Percentiles rank a stretch among this genome's conserved stretches.
These are phyloP conservation scores for Phytopythium kandeliae DNA, from an alignment of 352 stramenopile genomes.

Conservation along the genomic window DNA sequence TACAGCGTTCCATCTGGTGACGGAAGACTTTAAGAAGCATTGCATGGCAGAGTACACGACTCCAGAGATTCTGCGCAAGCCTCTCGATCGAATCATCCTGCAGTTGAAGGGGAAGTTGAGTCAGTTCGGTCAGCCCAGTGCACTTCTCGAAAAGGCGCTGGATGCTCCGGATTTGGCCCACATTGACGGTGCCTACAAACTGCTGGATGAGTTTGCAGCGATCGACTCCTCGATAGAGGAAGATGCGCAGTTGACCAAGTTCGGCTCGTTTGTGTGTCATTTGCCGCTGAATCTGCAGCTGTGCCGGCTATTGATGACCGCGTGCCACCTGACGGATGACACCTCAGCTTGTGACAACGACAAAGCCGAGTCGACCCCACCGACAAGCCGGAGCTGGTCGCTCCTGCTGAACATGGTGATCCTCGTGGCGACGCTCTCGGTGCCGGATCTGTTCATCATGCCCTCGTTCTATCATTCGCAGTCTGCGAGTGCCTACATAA, in stretches of 20 bases:
- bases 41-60: conserved; percentile 82
- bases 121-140: conserved; percentile 65
- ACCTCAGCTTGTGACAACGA: neutral
- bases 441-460: conserved; percentile 67
- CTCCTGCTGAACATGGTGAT: conserved; percentile 59
- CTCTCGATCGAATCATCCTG: conserved; percentile 73
- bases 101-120: conserved; percentile 70
- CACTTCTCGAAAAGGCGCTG: conserved; percentile 57
- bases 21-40: conserved; percentile 45
- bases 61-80: conserved; percentile 76
- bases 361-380: neutral
- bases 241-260: conserved; percentile 55
- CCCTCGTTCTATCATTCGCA: conserved; percentile 76
- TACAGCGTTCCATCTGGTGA: conserved; percentile 89
- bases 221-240: conserved; percentile 57
- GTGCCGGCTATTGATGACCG: conserved; percentile 68
- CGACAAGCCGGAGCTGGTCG: conserved; percentile 21
- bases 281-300: conserved; percentile 73
- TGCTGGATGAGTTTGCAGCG: conserved; percentile 61
- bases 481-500: conserved; percentile 54
- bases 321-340: conserved; percentile 35
- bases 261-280: conserved; percentile 75
- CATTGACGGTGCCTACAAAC: conserved; percentile 74
- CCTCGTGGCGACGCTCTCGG: conserved; percentile 54
- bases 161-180: conserved; percentile 60